Percentiles rank a stretch among this genome's conserved stretches.
These are phyloP conservation scores for Leccinum fibrillosum DNA, from an alignment of 768 basidiomycete species.

Conservation along the genomic window DNA sequence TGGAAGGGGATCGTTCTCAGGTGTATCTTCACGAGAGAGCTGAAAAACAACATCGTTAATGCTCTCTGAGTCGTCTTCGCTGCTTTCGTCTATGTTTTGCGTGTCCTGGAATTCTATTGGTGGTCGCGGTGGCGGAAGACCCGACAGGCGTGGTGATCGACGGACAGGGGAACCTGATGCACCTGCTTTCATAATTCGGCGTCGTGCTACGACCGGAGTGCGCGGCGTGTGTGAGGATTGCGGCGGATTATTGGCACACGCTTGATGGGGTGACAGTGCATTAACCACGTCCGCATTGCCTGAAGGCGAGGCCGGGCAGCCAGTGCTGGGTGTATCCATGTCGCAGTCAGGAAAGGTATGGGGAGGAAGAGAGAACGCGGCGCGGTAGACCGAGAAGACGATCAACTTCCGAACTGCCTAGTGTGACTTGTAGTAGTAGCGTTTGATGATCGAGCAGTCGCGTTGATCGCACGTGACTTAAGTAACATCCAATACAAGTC, in stretches of 20 bases:
- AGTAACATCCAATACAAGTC: background rate
- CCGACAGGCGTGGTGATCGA: constrained; percentile 51
- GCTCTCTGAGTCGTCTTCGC: constrained; percentile 33
- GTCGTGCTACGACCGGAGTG: constrained; percentile 31
- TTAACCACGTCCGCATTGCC: constrained; percentile 41
- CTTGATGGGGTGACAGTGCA: constrained; percentile 37
- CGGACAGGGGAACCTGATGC: constrained; percentile 36
- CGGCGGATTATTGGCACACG: constrained; percentile 47
- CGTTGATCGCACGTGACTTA: constrained; percentile 30
- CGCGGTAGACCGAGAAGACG: background rate
- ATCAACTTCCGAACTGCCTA: background rate
- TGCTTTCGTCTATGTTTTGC: constrained; percentile 21
- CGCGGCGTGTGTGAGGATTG: constrained; percentile 53
- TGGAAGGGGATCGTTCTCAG: constrained; percentile 41
- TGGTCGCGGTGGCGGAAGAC: constrained; percentile 30
- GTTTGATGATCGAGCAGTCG: constrained; percentile 24
- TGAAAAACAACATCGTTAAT: constrained; percentile 21
- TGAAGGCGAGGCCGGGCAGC: constrained; percentile 28
- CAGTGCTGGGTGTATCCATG: constrained; percentile 22
- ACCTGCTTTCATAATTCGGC: constrained; percentile 27
- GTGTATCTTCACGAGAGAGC: constrained; percentile 43
- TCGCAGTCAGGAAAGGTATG: background rate
- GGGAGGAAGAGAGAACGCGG: background rate
- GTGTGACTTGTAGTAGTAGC: background rate
- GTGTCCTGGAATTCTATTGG: constrained; percentile 15